Base-by-base conservation (phyloP, 192 early-diverging fungal species). In the Coemansia sp. region DNA sequence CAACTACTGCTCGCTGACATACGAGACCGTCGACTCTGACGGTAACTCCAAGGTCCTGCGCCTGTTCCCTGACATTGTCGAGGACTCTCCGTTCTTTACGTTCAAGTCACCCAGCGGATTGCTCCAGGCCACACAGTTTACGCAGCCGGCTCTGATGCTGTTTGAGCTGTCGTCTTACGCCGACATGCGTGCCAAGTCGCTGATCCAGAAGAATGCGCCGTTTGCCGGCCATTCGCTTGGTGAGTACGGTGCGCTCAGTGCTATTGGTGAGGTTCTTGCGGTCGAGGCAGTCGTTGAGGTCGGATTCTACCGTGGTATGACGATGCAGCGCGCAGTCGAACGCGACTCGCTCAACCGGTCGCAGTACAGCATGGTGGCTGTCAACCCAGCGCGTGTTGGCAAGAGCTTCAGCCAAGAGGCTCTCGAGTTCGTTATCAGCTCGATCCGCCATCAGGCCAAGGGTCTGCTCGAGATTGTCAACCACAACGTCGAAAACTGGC, bases 271-370 rank as follows among this genome's bases (percentile, higher is more conserved):
- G 64, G 92, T 95, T 0, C 73, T 97, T 29, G 86, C 91, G 16
- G 87, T 95, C 61, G 90, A 94, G 72, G 74, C 89, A 30, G 72
- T 95, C 7, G 91, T 94, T 52, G 95, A 97, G 64, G 91, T 97
- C 49, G 91, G 93, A 25, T 97, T 97, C 85, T 97, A 95, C 86
- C 91, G 95, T 72, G 95, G 95, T 76, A 93, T 95, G 91, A 97
- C 95, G 33, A 97, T 97, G 95, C 95, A 97, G 86, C 86, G 89
- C 49, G 92, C 95, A 57, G 95, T 97, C 33, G 86, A 87, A 61
- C 91, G 95, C 63, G 95, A 95, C 67, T 70, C 78, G n/a, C 63
- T 81, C 16, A 92, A 91, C 61, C 90, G 93, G 45, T 97, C 95
- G 72, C 87, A 95, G 83, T 97, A 95, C 83, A 93, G 91, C 83